Evolutionary conservation across 225 moss, liverwort and hornwort species (phyloP), one percentile per base, ranked within the genome.

Genomic region (Sphagnum tenellum): DNA sequence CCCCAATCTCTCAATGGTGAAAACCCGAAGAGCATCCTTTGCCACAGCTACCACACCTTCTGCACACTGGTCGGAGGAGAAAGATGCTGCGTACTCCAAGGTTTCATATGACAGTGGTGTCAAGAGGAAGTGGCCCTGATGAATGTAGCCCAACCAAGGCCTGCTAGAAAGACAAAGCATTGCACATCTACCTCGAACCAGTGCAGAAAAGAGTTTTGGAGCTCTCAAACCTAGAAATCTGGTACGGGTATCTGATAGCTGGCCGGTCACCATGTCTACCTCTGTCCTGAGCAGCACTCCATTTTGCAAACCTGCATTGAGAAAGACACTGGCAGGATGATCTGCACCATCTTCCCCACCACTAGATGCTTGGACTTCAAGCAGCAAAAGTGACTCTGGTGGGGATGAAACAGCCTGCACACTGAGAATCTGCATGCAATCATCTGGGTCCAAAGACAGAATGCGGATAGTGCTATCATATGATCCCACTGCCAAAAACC

Each of bases 311-410:
- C 98, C 98, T 51, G 98, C 98, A 74, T 92, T 98, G 5, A 98
- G 93, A 59, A 98, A 98, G 11, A 98, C 98, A 66, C 98, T 98
- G 6, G 98, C 98, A 57, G 98, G 93, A 72, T 98, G 93, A 71
- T 98, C 98, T 61, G 98, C 98, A 59, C 98, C 98, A 73, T 98
- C 98, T 77, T 93, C 98, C 51, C 98, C 98, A 57, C 98, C 98
- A 10, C 70, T 79, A 48, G 98, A 98, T 46, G 98, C 98, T 77
- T 90, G 86, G 46, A 98, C 98, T 76, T 98, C 98, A 51, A 98
- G 81, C 8, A 98, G 90, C 72, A 98, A 86, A 46, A 98, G 92
- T 45, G 98, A 90, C 74, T 98, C 98, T 50, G 98, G 98, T 14
- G 98, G 86, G 49, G 98, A 98, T 44, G 86, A 76, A 12, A 98